These are phyloP conservation scores for Trichoderma polysporum DNA, from an alignment of 2,329 filamentous ascomycete species.

Conservation along the genomic window DNA sequence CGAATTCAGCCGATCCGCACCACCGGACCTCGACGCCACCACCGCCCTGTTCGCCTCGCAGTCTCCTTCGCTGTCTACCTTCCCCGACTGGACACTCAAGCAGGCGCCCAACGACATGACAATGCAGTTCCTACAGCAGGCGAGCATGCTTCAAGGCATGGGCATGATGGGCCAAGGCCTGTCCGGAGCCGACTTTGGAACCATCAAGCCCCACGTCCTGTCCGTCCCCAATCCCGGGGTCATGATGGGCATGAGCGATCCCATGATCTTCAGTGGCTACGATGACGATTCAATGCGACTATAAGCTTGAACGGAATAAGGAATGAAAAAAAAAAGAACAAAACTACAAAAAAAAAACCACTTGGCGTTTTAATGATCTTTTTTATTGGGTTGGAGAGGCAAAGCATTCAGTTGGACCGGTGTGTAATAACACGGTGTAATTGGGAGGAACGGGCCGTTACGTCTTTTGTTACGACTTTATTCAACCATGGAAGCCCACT, in stretches of 20 bases:
- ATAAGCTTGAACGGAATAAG: conserved; percentile 27
- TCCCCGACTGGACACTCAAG: conserved; percentile 34
- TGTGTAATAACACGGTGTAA: conserved; percentile 1
- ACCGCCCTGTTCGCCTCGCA: conserved; percentile 37
- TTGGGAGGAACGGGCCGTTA: background rate
- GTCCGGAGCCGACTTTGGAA: conserved; percentile 53
- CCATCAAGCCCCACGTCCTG: conserved; percentile 56
- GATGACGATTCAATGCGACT: conserved; percentile 46
- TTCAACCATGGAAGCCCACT: conserved; percentile 2
- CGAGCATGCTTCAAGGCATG: conserved; percentile 44
- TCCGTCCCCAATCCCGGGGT: conserved; percentile 50
- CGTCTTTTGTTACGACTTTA: conserved; percentile 5
- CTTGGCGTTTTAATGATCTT: background rate
- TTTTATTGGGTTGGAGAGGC: background rate
- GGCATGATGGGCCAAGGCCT: conserved; percentile 51
- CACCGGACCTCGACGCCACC: conserved; percentile 34
- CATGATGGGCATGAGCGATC: conserved; percentile 58
- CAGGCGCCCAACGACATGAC: conserved; percentile 30
- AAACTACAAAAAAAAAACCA: background rate
- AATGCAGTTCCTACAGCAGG: conserved; percentile 45
- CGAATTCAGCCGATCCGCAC: conserved; percentile 37
- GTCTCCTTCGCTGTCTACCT: conserved; percentile 36
- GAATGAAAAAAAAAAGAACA: background rate
- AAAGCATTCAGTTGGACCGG: background rate
- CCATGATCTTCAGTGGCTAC: conserved; percentile 58